Evolutionary conservation across 352 stramenopile genomes (phyloP), one percentile per base, ranked within the genome.

Genomic region (Phytophthora quininea): DNA sequence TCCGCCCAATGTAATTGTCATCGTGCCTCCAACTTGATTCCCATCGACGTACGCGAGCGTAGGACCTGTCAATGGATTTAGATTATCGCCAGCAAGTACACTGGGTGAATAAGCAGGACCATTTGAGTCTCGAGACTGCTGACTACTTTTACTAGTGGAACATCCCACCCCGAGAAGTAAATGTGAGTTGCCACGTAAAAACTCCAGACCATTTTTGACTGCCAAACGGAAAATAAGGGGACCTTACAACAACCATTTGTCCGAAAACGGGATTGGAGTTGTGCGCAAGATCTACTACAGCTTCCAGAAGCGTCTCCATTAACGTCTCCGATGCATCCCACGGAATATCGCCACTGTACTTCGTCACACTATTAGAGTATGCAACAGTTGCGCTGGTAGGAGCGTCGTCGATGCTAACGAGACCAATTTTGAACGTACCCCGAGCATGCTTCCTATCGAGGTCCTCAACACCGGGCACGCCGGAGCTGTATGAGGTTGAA

Each of bases 141-240:
- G 24, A 71, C 62, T 5, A 77, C 64, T 2, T 48, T 72, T 77
- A 98, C 90, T 19, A 58, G 86, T 3, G 93, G 95, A 51, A 98
- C 90, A 64, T 98, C 84, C 70, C 92, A 82, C 2, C 84, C 1
- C 89, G 76, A 49, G 74, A 86, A 2, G 79, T 83, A 58, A 98
- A 99, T 24, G 94, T 97, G 58, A 99, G 92, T 29, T 89, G 86
- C 96, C 96, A 99, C 27, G 87, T 90, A 62, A 97, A 98, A 2
- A 93, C 92, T 14, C 96, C 96, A 4, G 90, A 98, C 95, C 95
- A 99, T 46, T 97, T 91, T 55, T 84, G 82, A 2, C 35, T 40
- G 35, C 72, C 82, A 11, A 89, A 85, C 5, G 91, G 80, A 42
- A 89, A 80, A 67, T 90, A 98, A n/a, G 93, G 82, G 1, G 69